Percentiles rank a stretch among this genome's conserved stretches.
Conservation (phyloP, 768 basidiomycete genomes). For the Lentinula guzmanii region DNA sequence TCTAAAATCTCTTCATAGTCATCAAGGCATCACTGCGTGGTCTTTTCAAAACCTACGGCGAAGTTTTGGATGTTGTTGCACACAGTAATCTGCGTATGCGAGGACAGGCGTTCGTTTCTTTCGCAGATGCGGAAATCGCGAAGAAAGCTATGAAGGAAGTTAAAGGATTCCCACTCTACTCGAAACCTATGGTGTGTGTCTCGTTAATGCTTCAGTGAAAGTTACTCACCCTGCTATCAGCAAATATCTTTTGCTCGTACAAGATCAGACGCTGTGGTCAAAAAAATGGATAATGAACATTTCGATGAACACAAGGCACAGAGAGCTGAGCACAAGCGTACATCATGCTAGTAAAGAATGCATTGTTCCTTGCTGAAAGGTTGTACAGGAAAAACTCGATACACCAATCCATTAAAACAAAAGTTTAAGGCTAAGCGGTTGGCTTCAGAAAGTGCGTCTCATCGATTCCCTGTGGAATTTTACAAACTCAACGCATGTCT, state of each 20-base stretch:
- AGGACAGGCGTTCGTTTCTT: constrained; percentile 97
- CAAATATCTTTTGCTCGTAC: constrained; percentile 93
- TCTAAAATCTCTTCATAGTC: constrained; percentile 36
- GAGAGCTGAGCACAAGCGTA: constrained; percentile 84
- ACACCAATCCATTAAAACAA: constrained; percentile 84
- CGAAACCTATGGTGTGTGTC: constrained; percentile 84
- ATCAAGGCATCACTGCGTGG: constrained; percentile 83
- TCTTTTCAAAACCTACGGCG: constrained; percentile 90
- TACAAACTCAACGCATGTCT: too few species aligned
- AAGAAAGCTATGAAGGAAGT: constrained; percentile 90
- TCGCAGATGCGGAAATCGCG: constrained; percentile 76
- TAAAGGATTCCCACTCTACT: constrained; percentile 89
- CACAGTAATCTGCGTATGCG: constrained; percentile 95
- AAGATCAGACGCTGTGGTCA: constrained; percentile 86
- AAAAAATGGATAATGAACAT: constrained; percentile 57
- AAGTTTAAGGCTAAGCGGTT: constrained; percentile 79
- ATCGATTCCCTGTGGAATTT: too few species aligned
- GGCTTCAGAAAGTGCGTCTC: constrained; percentile 69
- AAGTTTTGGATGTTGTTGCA: constrained; percentile 92
- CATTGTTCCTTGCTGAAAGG: not conserved
- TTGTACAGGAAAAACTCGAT: constrained; percentile 64
- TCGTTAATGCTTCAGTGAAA: not conserved
- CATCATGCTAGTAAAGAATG: constrained; percentile 16
- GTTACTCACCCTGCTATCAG: constrained; percentile 31
- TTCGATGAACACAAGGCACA: constrained; percentile 72